Percentiles rank a stretch among this genome's conserved stretches.
phyloP scores from a whole-genome alignment of 352 stramenopile genomes.

The Aphanomyces invadans region DNA sequence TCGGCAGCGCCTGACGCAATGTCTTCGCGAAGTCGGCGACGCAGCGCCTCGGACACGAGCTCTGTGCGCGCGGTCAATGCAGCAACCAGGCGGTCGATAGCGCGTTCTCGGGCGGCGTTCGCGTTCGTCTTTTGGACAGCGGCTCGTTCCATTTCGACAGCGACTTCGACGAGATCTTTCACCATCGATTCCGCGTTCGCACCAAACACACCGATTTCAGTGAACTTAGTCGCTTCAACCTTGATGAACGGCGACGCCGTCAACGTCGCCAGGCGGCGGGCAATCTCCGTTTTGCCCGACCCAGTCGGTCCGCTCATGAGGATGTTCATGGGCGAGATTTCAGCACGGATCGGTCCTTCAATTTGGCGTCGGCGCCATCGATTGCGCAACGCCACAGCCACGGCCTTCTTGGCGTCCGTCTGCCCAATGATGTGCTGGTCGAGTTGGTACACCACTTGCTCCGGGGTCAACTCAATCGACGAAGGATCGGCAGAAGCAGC shows the following conservation, averaged over 20 bases:
- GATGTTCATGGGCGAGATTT: conserved; percentile 99
- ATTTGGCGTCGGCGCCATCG: conserved; percentile 96
- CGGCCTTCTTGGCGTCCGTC: conserved; percentile 93
- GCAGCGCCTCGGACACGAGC: conserved; percentile 36
- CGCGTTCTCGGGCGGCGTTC: conserved; percentile 73
- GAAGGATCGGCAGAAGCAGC: neutral
- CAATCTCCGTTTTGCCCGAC: conserved; percentile 98
- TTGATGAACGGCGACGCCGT: conserved; percentile 97
- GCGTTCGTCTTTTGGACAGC: conserved; percentile 74
- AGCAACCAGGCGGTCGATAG: conserved; percentile 88
- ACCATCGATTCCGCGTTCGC: conserved; percentile 99
- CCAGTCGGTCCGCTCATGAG: conserved; percentile 99
- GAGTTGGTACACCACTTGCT: conserved; percentile 91
- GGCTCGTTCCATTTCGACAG: conserved; percentile 85
- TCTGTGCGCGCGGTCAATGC: conserved; percentile 36
- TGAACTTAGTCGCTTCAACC: conserved; percentile 99
- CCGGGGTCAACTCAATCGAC: conserved; percentile 65
- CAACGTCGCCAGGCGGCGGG: conserved; percentile 93
- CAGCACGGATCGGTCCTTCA: conserved; percentile 78
- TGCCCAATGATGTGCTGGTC: conserved; percentile 98
- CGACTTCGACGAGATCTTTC: conserved; percentile 95
- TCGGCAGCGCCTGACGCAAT: conserved; percentile 48
- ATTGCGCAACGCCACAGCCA: conserved; percentile 98
- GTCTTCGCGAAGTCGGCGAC: conserved; percentile 47
- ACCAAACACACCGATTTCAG: conserved; percentile 98